Percentiles rank a stretch among this genome's conserved stretches.
phyloP scores from a whole-genome alignment of 176 grass and related monocot species.

The Poa pratensis region DNA sequence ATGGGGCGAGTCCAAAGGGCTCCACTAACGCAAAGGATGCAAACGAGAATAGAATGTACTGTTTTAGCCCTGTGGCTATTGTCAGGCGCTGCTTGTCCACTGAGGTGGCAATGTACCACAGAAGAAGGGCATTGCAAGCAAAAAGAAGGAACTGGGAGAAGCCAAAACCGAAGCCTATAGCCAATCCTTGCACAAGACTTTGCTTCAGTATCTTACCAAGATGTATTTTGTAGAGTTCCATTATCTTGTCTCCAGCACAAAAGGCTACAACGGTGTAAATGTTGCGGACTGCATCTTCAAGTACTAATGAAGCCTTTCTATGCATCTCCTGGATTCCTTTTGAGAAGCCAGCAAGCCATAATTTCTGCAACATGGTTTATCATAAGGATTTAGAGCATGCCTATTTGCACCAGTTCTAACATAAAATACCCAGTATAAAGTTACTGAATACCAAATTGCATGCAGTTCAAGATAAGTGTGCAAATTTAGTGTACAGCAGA shows the following conservation, averaged over 20 bases:
- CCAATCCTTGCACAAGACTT: constrained; percentile 88
- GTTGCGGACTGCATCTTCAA: constrained; percentile 98
- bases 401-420: constrained; percentile 4
- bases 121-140: constrained; percentile 94
- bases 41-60: constrained; percentile 98
- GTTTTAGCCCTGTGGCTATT: constrained; percentile 88
- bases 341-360: constrained; percentile 99
- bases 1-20: constrained; percentile 96
- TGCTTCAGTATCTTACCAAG: constrained; percentile 87
- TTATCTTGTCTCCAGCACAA: constrained; percentile 98
- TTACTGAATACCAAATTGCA: constrained; percentile 27
- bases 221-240: constrained; percentile 90
- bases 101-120: constrained; percentile 93
- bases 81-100: constrained; percentile 64
- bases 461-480: constrained; percentile 22
- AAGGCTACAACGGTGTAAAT: constrained; percentile 99
- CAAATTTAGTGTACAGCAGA: background rate
- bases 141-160: constrained; percentile 98
- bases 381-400: constrained; percentile 33
- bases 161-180: constrained; percentile 93
- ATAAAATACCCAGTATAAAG: constrained; percentile 27
- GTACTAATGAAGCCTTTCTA: constrained; percentile 95
- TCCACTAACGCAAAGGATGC: constrained; percentile 95
- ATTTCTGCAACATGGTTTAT: constrained; percentile 71
- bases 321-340: constrained; percentile 99